Conservation (phyloP, 331 rosid species). For the Rhamnella rubrinervis region DNA sequence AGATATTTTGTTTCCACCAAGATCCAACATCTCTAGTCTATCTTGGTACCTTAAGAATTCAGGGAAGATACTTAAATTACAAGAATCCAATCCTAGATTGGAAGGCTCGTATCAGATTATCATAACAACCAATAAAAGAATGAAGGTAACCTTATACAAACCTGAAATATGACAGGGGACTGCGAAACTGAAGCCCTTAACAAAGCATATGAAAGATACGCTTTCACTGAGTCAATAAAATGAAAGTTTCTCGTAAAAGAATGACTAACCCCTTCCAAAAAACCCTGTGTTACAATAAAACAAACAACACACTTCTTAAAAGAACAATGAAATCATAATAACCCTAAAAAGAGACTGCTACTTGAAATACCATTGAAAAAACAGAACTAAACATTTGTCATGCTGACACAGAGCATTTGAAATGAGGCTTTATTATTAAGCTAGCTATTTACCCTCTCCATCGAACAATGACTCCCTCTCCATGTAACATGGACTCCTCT, state of each 20-base stretch:
- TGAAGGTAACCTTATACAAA: slow-evolving; percentile 28
- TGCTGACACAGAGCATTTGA: not conserved
- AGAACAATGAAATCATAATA: slow-evolving; percentile 19
- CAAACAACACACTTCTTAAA: slow-evolving; percentile 11
- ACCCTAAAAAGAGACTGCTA: no score
- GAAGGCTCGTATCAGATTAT: slow-evolving; percentile 13
- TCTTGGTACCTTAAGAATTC: no score
- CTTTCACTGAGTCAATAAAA: slow-evolving; percentile 99
- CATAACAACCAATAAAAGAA: slow-evolving; percentile 5
- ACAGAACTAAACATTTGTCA: not conserved
- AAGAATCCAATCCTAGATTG: no score
- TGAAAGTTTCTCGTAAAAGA: slow-evolving; percentile 91
- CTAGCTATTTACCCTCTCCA: no score
- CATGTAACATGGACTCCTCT: no score
- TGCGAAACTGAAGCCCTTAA: slow-evolving; percentile 97
- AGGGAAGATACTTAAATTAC: no score
- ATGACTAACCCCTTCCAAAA: slow-evolving; percentile 98
- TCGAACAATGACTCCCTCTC: no score
- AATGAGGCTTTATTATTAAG: not conserved
- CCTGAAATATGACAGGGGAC: slow-evolving; percentile 96
- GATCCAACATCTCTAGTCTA: no score
- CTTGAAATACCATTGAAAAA: no score
- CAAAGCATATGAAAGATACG: slow-evolving; percentile 94
- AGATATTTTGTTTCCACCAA: no score
- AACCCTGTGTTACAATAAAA: slow-evolving; percentile 67